Base-by-base conservation (phyloP, 1,284 basidiomycete genomes). In the Lignosus rhinocerotis region DNA sequence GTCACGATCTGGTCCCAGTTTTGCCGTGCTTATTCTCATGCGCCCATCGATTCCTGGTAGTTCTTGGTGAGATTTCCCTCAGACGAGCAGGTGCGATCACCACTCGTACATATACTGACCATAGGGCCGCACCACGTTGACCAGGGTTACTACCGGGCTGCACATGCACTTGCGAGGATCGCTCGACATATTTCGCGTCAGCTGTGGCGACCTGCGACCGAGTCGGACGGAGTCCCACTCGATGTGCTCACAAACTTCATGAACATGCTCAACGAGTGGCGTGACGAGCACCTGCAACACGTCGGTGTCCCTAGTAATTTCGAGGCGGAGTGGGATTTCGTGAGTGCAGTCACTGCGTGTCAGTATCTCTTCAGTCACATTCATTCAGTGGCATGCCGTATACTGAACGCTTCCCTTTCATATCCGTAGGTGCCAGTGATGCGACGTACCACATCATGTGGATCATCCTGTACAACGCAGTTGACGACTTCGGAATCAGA, bases 401-500 rank as follows among this genome's bases (percentile, higher is more conserved):
- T 53, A 49, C 58, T 51, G 52, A 48, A 53, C 48, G 33, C 17
- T 38, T 19, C 25, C 21, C 39, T 21, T 50, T 50, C 34, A 44
- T 52, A 32, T 30, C 32, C 47, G 32, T 75, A 78, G 91, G 92
- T 66, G 87, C 90, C 17, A 92, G 88, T 67, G 94, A 97, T 71
- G 89, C 93, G 47, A 91, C 89, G 41, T 95, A 92, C 70, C 94
- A 97, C 74, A 85, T 92, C 65, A 87, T 95, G 83, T 96, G 94
- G 88, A 86, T 92, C 61, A 84, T 86, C 53, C 72, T 92, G 6
- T 91, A 88, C 74, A 85, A 81, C 65, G 90, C 90, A 6, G 70
- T 96, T 58, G 88, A 93, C 64, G 93, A 96, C 66, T 93, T 84
- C 70, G 93, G 93, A 31, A 80, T 96, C 60, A 83, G 84, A 58